phyloP scores from a whole-genome alignment of 202 grass and related monocot genomes.

The Digitaria exilis region DNA sequence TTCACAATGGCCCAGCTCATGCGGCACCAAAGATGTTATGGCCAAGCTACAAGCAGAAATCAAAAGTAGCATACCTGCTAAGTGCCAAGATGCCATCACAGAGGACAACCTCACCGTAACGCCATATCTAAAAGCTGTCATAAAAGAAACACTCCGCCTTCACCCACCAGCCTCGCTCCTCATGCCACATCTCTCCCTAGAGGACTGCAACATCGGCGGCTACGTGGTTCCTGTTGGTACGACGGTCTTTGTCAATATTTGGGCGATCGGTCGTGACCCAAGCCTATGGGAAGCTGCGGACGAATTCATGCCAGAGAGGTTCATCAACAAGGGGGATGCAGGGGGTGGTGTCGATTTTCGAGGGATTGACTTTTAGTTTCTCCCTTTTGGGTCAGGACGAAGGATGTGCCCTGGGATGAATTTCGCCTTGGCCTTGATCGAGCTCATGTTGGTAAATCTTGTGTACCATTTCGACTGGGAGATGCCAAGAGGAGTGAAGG shows the following conservation, averaged over 20 bases:
- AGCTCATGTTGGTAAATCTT: constrained; percentile 11
- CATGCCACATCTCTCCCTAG: background rate
- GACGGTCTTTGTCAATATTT: constrained; percentile 22
- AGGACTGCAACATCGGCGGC: constrained; percentile 18
- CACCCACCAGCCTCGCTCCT: constrained; percentile 30
- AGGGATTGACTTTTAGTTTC: constrained; percentile 14
- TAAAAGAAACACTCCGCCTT: constrained; percentile 35
- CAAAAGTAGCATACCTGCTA: background rate
- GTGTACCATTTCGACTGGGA: background rate
- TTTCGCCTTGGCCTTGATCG: background rate
- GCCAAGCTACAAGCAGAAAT: background rate
- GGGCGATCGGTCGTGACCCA: constrained; percentile 38
- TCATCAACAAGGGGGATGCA: background rate
- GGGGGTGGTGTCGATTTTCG: background rate
- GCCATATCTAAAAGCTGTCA: constrained; percentile 31
- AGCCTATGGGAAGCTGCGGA: constrained; percentile 21
- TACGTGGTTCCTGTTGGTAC: constrained; percentile 15
- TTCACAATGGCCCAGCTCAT: constrained; percentile 9
- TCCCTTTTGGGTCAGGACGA: constrained; percentile 33
- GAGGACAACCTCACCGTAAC: background rate
- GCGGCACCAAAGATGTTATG: background rate
- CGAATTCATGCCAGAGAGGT: constrained; percentile 39
- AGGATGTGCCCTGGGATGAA: constrained; percentile 43
- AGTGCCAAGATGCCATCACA: background rate
- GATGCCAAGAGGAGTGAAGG: background rate